These are phyloP conservation scores for Botryotinia calthae DNA, from an alignment of 2,329 filamentous ascomycete species.

Conservation along the genomic window DNA sequence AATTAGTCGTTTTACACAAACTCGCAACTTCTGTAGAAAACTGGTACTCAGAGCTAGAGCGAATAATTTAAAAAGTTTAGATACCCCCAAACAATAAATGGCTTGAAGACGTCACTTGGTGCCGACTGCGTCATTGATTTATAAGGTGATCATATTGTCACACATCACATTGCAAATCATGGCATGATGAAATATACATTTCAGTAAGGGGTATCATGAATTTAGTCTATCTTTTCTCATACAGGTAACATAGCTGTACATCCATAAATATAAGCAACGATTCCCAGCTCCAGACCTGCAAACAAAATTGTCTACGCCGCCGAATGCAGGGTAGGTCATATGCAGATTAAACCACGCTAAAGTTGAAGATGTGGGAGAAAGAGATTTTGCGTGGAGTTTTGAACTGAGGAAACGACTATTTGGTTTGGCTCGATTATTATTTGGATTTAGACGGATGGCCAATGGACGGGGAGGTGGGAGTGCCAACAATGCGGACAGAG, in stretches of 20 bases:
- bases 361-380: slow-evolving; percentile 12
- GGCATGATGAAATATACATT: neutral
- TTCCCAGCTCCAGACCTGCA: slow-evolving; percentile 2
- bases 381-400: neutral
- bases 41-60: neutral
- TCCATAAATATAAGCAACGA: slow-evolving; percentile 10
- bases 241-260: slow-evolving; percentile 16
- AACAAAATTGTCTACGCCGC: slow-evolving; percentile 6
- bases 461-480: neutral
- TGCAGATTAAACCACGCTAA: slow-evolving; percentile 20
- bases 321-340: slow-evolving; percentile 10
- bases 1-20: neutral
- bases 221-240: slow-evolving; percentile 17
- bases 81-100: neutral
- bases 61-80: neutral
- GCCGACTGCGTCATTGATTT: neutral
- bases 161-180: neutral
- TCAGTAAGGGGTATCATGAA: slow-evolving; percentile 22
- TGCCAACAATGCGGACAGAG: neutral
- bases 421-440: slow-evolving; percentile 5
- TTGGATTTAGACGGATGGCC: neutral
- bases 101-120: neutral
- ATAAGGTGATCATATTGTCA: neutral
- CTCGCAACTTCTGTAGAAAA: neutral
- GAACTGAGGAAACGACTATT: neutral